A percentile compares a stretch with the other conserved stretches of the same genome.
Conservation (phyloP, 2,329 filamentous ascomycete genomes). For the Sclerotinia nivalis region DNA sequence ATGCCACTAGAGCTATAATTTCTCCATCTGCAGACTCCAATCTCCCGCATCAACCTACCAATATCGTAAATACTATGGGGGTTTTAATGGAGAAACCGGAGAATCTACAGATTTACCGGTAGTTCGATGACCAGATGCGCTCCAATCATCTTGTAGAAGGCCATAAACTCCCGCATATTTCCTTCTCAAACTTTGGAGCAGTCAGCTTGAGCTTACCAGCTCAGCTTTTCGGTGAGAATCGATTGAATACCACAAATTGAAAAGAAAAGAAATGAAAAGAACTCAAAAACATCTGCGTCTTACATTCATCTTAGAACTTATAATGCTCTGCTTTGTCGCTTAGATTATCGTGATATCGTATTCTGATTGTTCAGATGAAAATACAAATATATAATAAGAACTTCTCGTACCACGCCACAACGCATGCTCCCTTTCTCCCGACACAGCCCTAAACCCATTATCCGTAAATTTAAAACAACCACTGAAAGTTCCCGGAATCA, state of each 20-base stretch:
- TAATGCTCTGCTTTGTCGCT: neutral
- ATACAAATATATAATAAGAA: no score
- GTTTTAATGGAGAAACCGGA: neutral
- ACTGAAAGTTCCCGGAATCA: neutral
- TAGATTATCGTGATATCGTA: neutral
- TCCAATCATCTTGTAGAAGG: constrained; percentile 7
- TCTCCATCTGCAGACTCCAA: neutral
- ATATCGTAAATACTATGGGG: neutral
- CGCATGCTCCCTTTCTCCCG: neutral
- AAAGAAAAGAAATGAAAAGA: neutral
- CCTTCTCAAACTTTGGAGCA: neutral
- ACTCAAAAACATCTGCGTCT: neutral
- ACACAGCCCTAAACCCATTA: neutral
- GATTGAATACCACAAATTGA: neutral
- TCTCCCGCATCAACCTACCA: neutral
- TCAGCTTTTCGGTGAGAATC: neutral
- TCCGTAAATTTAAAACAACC: neutral
- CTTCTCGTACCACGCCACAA: neutral
- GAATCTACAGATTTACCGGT: constrained; percentile 4
- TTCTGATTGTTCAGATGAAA: neutral
- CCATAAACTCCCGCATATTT: neutral
- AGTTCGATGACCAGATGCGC: constrained; percentile 10
- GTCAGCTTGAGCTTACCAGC: neutral
- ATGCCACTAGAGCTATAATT: neutral
- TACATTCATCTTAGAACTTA: neutral